Evolutionary conservation across 805 yeast genomes (phyloP), one percentile per base, ranked within the genome.

Genomic region (Saccharomycopsis guyanensis): DNA sequence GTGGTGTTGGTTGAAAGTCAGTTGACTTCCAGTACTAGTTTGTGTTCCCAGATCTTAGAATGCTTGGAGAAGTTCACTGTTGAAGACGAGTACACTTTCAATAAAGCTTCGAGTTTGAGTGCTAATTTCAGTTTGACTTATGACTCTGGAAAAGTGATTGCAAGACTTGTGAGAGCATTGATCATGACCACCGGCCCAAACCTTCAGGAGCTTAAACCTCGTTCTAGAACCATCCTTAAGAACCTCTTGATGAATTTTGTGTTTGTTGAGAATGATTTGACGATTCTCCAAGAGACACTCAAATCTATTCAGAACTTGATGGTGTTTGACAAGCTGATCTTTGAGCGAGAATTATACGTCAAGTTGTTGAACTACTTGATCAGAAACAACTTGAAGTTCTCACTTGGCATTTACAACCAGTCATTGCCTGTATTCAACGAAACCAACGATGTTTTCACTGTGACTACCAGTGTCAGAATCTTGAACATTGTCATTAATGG

Each of bases 101-200:
- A 65, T 47, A 66, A 72, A 1, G 50, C 64, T 2, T 67, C 75
- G 0, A 61, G 68, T 0, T 61, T 73, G 7, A 64, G 71, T n/a
- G 67, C 75, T 18, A 76, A 79, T 48, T 62, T 78, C 52, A 75
- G 73, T 50, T 61, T 62, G 29, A 70, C 70, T 19, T 63, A 61
- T 25, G 68, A 78, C 33, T 73, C 84, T 0, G 59, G 66, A 18
- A 57, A 66, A 1, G 63, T 70, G 0, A 56, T 79, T 6, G 66
- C 71, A 0, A 67, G 70, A 39, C 64, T 76, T 6, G 48, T 75
- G 7, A 65, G 71, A 47, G 59, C 69, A 3, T 47, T 80, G 3
- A 63, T 78, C 19, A 72, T 71, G 49, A 68, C 70, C 35, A 55
- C 76, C 18, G 89, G 91, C 1, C 91, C 91, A 1, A 72, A 69